These are phyloP conservation scores for Xylariomycetidae sp. DNA, from an alignment of 2,329 filamentous ascomycete genomes.

Conservation along the genomic window DNA sequence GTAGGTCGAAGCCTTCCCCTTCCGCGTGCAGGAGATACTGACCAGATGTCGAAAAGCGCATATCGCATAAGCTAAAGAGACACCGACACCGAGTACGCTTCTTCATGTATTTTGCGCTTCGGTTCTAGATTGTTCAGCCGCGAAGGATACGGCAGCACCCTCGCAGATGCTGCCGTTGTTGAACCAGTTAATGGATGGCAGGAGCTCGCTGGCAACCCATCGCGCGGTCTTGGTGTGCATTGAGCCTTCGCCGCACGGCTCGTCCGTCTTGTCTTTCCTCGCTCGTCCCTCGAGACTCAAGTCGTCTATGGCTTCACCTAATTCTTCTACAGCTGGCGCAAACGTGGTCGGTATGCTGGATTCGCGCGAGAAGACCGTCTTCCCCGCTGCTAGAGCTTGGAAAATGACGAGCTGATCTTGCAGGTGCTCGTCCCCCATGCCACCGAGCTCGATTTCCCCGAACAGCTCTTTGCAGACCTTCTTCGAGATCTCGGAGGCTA, in stretches of 20 bases:
- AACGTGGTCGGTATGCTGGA: too few relatives aligned
- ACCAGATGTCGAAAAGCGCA: constrained; percentile 3
- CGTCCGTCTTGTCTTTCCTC: constrained; percentile 37
- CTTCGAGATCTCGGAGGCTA: constrained; percentile 35
- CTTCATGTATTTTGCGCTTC: too few relatives aligned
- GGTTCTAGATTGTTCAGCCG: too few relatives aligned
- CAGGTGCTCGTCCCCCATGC: constrained; percentile 49
- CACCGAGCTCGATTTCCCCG: constrained; percentile 36
- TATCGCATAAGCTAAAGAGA: constrained; percentile 3
- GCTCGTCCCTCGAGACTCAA: constrained; percentile 14
- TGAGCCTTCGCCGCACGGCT: constrained; percentile 52
- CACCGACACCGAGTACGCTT: too few relatives aligned
- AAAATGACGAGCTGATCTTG: constrained; percentile 58
- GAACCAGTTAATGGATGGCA: constrained; percentile 44
- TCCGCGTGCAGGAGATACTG: not conserved
- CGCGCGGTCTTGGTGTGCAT: constrained; percentile 53
- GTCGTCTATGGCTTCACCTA: constrained; percentile 11
- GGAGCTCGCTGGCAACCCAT: constrained; percentile 49
- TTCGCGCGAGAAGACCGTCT: constrained; percentile 40
- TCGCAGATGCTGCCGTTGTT: constrained; percentile 42
- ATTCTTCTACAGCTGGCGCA: too few relatives aligned
- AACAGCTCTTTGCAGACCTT: constrained; percentile 40
- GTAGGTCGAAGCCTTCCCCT: constrained; percentile 5
- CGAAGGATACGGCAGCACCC: constrained; percentile 16
- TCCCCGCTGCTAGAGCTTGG: constrained; percentile 50